A percentile compares a stretch with the other conserved stretches of the same genome.
Conservation (phyloP, 176 grass and related monocot species). For the Otatea glauca region DNA sequence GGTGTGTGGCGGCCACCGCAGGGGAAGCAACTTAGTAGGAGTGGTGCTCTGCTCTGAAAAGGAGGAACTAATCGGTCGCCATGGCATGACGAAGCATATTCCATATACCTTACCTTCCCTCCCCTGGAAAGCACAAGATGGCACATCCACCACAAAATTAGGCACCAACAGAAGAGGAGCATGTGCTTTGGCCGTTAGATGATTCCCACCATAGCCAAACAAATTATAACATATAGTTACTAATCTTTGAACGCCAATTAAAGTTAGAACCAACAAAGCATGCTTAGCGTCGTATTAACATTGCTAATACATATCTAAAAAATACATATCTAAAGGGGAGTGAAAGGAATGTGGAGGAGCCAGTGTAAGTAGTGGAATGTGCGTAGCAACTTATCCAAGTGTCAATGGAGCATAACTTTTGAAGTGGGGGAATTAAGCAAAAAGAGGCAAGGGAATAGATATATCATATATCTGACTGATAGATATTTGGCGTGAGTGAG, state of each 20-base stretch:
- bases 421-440: background rate
- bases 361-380: slow-evolving; percentile 15
- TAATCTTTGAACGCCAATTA: slow-evolving; percentile 1
- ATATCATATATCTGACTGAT: background rate
- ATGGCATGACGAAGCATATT: slow-evolving; percentile 26
- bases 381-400: slow-evolving; percentile 8
- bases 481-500: slow-evolving; percentile 15
- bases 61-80: background rate
- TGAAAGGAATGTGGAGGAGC: background rate
- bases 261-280: slow-evolving; percentile 26
- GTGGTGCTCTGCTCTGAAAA: background rate
- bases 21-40: slow-evolving; percentile 20
- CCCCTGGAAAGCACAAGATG: slow-evolving; percentile 20
- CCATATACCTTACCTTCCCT: background rate
- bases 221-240: background rate
- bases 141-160: slow-evolving; percentile 12
- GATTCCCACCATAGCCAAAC: slow-evolving; percentile 27
- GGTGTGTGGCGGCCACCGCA: slow-evolving; percentile 7
- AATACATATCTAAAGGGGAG: background rate
- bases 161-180: slow-evolving; percentile 19
- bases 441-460: background rate
- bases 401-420: slow-evolving; percentile 30
- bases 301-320: background rate
- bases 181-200: slow-evolving; percentile 37
- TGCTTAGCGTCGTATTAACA: background rate